These are phyloP conservation scores for Cryptococcus jaspeensis DNA, from an alignment of 1,284 basidiomycete species.

Conservation along the genomic window DNA sequence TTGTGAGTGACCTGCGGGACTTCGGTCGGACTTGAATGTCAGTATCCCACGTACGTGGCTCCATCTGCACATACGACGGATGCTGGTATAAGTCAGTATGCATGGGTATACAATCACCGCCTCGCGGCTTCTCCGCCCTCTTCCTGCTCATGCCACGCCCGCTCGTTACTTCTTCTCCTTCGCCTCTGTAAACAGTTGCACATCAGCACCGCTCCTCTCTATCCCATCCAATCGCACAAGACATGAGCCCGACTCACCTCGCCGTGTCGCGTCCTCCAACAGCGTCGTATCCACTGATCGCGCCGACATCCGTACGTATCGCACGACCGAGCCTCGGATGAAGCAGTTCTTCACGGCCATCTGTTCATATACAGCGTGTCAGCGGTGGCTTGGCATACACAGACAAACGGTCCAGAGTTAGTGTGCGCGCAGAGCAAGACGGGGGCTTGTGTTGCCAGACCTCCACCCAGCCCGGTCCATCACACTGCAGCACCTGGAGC, in stretches of 20 bases:
- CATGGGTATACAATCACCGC: constrained; percentile 13
- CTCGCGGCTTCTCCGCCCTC: neutral
- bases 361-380: constrained; percentile 53
- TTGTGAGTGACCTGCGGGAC: too few species aligned
- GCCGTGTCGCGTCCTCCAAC: constrained; percentile 92
- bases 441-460: too few species aligned
- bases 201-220: neutral
- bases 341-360: constrained; percentile 99
- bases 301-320: constrained; percentile 92
- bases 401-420: too few species aligned
- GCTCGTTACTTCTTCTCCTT: constrained; percentile 45
- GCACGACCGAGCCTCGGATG: constrained; percentile 95
- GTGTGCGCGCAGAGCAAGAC: too few species aligned
- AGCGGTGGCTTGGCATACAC: neutral
- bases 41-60: too few species aligned
- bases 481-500: neutral
- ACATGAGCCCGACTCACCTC: constrained; percentile 61
- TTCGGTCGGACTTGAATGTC: too few species aligned
- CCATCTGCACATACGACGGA: neutral
- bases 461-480: neutral
- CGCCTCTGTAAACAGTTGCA: constrained; percentile 29
- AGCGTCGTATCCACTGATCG: constrained; percentile 94
- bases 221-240: neutral
- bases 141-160: neutral
- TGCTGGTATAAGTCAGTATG: constrained; percentile 16